Percentiles rank a stretch among this genome's conserved stretches.
Conservation (phyloP, 2,329 filamentous ascomycete genomes). For the Aspergillus costaricaensis region DNA sequence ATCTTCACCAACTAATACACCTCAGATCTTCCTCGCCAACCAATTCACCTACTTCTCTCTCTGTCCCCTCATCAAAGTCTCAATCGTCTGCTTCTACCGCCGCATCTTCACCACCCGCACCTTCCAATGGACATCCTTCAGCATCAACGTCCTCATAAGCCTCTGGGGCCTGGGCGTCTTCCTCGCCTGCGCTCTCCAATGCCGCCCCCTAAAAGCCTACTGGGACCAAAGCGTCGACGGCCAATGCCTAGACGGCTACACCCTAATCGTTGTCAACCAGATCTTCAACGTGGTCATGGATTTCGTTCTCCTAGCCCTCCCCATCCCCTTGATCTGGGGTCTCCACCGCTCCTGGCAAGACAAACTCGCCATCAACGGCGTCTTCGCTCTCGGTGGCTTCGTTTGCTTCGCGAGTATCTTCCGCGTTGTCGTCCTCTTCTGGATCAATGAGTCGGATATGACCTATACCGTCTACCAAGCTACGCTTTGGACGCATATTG, state of each 20-base stretch:
- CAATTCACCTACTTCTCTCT: conserved; percentile 39
- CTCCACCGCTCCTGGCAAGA: conserved; percentile 38
- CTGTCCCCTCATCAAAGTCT: conserved; percentile 36
- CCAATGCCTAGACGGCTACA: conserved; percentile 29
- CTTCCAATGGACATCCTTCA: conserved; percentile 30
- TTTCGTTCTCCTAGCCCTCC: conserved; percentile 34
- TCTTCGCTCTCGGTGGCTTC: conserved; percentile 35
- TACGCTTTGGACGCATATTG: conserved; percentile 39
- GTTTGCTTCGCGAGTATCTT: conserved; percentile 41
- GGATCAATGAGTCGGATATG: conserved; percentile 29
- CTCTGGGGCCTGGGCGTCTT: conserved; percentile 34
- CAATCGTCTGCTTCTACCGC: conserved; percentile 40
- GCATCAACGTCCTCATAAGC: conserved; percentile 31
- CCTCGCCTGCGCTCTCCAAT: conserved; percentile 36
- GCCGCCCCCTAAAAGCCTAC: conserved; percentile 32
- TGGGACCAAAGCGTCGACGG: conserved; percentile 32
- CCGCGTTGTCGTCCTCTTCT: conserved; percentile 39
- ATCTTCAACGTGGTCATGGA: conserved; percentile 37
- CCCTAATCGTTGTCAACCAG: conserved; percentile 38
- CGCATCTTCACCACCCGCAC: conserved; percentile 33
- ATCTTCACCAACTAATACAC: neutral
- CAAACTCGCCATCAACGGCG: conserved; percentile 37
- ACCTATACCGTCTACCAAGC: conserved; percentile 39
- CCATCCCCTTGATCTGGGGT: conserved; percentile 39
- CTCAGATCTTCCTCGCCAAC: conserved; percentile 37